Evolutionary conservation across 371 early-diverging fungal species (phyloP), one percentile per base, ranked within the genome.

Genomic region (Fennellomyces sp.): DNA sequence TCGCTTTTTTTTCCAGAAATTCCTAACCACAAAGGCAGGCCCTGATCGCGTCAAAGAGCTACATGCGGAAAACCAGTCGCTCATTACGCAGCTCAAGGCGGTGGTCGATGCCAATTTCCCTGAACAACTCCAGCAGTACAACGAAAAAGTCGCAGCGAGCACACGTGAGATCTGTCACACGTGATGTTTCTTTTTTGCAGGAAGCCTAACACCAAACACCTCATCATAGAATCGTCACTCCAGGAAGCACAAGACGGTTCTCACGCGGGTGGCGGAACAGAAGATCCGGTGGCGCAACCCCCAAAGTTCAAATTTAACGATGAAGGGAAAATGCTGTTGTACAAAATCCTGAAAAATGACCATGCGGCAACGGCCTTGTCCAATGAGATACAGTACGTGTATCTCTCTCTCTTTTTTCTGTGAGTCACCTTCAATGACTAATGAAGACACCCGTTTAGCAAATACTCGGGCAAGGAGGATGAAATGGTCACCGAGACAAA

Each of bases 61-160:
- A 11, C 70, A 80, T 26, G 57, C 58, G 35, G 75, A 80, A 54
- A 72, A 74, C 42, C 69, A 80, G 28, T 60, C 58, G 17, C 29
- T 76, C 29, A 66, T 69, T 0, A 54, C 60, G 5, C 38, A 52
- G 39, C 52, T 80, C 13, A 72, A 73, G 29, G 47, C 63, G 11
- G 63, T 60, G 11, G 69, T 80, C 23, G 69, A 80, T 56, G 53
- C 57, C 10, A 52, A 64, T 51, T 76, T 80, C 75, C 80, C 76
- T 1, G 72, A 68, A 39, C 80, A 80, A 48, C 56, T 58, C 7
- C 50, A 60, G 35, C 33, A 50, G 12, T 63, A 70, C 48, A 52
- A 66, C 17, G 73, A 73, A 38, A 62, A 67, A 19, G 47, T 78
- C 17, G 41, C 49, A 8, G 55, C 62, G 10, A 29, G 30, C 2